Evolutionary conservation across 768 basidiomycete species (phyloP).

Genomic region (Xerocomellus chrysenteron): DNA sequence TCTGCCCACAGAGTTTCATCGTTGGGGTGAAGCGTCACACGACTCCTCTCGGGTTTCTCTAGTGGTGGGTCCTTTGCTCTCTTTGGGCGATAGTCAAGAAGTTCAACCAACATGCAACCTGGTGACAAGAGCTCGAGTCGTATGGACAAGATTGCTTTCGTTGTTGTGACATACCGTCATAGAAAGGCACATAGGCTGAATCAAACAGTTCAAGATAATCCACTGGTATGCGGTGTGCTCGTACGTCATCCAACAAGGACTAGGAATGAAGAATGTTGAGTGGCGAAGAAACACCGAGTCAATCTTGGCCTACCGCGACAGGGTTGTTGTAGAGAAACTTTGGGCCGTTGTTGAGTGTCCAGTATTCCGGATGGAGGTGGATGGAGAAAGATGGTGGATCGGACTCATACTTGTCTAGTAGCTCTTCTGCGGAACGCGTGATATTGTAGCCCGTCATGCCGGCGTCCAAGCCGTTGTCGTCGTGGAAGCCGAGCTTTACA

Average conservation of each 20-base stretch:
- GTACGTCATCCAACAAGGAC: constrained; percentile 82
- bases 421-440: constrained; percentile 58
- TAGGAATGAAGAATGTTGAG: constrained; percentile 29
- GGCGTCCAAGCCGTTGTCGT: constrained; percentile 16
- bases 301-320: constrained; percentile 49
- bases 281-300: background rate
- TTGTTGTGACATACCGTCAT: constrained; percentile 59
- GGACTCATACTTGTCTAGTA: constrained; percentile 55
- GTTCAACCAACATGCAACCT: constrained; percentile 87
- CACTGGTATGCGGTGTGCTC: constrained; percentile 78
- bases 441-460: constrained; percentile 73
- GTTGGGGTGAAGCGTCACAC: constrained; percentile 76
- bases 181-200: constrained; percentile 69
- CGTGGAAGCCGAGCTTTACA: background rate
- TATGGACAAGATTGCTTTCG: background rate
- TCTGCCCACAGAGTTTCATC: constrained; percentile 79
- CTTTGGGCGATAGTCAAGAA: constrained; percentile 71
- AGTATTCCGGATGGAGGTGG: constrained; percentile 75
- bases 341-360: constrained; percentile 78
- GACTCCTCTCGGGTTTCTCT: constrained; percentile 60
- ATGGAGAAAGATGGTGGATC: constrained; percentile 75
- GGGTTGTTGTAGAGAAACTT: constrained; percentile 82
- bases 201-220: constrained; percentile 85
- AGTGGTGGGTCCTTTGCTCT: constrained; percentile 54
- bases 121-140: constrained; percentile 1